Evolutionary conservation across 345 rosid genomes (phyloP).

Genomic region (Melaleuca alternifolia): DNA sequence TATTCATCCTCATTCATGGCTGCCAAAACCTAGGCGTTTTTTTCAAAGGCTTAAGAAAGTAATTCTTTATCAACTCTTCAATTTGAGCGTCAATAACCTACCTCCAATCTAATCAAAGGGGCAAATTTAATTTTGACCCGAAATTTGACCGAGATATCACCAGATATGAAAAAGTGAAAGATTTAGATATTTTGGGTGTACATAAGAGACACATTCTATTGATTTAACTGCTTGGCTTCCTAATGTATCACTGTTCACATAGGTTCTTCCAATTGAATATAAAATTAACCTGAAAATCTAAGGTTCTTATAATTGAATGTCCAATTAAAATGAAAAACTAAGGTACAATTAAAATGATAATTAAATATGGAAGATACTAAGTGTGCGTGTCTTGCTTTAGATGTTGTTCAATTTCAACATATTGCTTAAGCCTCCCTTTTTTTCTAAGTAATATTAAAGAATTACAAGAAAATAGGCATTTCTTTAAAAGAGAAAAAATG

Average conservation of each 20-base stretch:
- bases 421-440: background rate
- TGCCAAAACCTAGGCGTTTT: background rate
- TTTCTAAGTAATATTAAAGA: background rate
- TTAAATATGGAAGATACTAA: no score
- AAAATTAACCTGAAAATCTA: no score
- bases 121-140: background rate
- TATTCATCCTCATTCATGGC: background rate
- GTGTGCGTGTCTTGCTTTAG: no score
- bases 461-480: background rate
- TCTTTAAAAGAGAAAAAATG: background rate
- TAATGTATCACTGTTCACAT: background rate
- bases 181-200: background rate
- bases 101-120: background rate
- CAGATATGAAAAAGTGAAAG: background rate
- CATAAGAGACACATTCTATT: background rate
- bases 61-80: background rate
- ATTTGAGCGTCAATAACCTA: background rate
- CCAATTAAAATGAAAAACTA: no score
- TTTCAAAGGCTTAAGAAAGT: background rate
- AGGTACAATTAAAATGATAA: no score
- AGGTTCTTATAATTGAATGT: no score
- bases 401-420: background rate
- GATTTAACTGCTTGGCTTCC: background rate
- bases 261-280: no score
- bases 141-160: background rate